phyloP scores from a whole-genome alignment of 208 protist species.

The Kentomonas sorsogonicus region DNA sequence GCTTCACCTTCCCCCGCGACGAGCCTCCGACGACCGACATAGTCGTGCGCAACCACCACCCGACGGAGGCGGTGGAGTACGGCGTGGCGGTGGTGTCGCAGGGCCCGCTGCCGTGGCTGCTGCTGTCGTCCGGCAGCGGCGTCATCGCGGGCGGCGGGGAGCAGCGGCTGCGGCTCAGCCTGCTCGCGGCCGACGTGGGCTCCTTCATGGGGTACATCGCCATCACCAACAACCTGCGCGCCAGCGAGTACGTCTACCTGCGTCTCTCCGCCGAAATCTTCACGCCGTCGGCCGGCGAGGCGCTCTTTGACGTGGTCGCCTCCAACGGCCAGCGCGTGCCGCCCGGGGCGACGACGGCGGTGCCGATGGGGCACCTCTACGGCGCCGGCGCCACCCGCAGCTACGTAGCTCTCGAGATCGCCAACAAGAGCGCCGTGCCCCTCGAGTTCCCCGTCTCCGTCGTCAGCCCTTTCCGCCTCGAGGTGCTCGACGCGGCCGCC shows the following conservation, averaged over 20 bases:
- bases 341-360: slow-evolving; percentile 27
- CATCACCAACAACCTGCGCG: slow-evolving; percentile 54
- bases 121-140: slow-evolving; percentile 31
- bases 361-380: slow-evolving; percentile 71
- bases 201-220: slow-evolving; percentile 75
- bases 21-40: slow-evolving; percentile 65
- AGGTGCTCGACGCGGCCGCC: slow-evolving; percentile 25
- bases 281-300: slow-evolving; percentile 53
- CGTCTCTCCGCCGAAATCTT: slow-evolving; percentile 75
- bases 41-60: slow-evolving; percentile 54
- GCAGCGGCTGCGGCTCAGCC: slow-evolving; percentile 65
- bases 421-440: slow-evolving; percentile 59
- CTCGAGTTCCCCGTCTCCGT: slow-evolving; percentile 86
- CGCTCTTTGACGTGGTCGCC: slow-evolving; percentile 71
- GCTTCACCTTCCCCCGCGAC: slow-evolving; percentile 60
- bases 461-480: slow-evolving; percentile 70
- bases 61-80: slow-evolving; percentile 54
- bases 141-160: slow-evolving; percentile 53
- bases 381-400: slow-evolving; percentile 46
- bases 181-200: slow-evolving; percentile 69
- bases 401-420: slow-evolving; percentile 70
- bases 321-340: slow-evolving; percentile 44
- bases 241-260: slow-evolving; percentile 68
- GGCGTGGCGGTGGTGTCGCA: slow-evolving; percentile 63
- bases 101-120: slow-evolving; percentile 72